phyloP scores from a whole-genome alignment of 148 eudicot species.

The Camellia lanceoleosa region DNA sequence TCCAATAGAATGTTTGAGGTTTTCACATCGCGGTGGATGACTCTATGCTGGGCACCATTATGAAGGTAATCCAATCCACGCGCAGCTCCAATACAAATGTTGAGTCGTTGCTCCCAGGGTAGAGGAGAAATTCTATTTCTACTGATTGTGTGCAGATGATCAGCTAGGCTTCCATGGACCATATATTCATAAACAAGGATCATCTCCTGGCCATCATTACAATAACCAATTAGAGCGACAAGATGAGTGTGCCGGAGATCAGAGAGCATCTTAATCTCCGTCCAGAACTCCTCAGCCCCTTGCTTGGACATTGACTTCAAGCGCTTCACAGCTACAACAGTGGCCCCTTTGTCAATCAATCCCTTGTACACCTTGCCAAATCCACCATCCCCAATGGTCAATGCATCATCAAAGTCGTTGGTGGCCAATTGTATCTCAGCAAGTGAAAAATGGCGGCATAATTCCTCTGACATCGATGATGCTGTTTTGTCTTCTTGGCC shows the following conservation, averaged over 20 bases:
- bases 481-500: not conserved
- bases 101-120: conserved; percentile 27
- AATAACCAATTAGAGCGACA: conserved; percentile 11
- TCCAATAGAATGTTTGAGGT: conserved; percentile 35
- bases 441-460: conserved; percentile 13
- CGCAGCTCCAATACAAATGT: conserved; percentile 30
- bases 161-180: conserved; percentile 5
- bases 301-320: conserved; percentile 14
- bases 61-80: conserved; percentile 34
- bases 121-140: conserved; percentile 12
- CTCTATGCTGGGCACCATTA: conserved; percentile 19
- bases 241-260: conserved; percentile 14
- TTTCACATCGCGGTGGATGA: conserved; percentile 40
- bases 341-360: not conserved
- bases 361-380: conserved; percentile 17
- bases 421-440: conserved; percentile 12
- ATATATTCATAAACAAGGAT: conserved; percentile 15
- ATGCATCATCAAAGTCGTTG: conserved; percentile 13
- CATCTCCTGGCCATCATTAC: conserved; percentile 6
- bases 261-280: conserved; percentile 16
- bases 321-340: conserved; percentile 12
- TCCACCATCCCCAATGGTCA: conserved; percentile 12
- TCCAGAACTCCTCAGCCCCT: conserved; percentile 22
- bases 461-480: not conserved
- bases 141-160: conserved; percentile 4